Evolutionary conservation across 2,329 filamentous ascomycete species (phyloP).

Genomic region (Monosporascus ibericus): DNA sequence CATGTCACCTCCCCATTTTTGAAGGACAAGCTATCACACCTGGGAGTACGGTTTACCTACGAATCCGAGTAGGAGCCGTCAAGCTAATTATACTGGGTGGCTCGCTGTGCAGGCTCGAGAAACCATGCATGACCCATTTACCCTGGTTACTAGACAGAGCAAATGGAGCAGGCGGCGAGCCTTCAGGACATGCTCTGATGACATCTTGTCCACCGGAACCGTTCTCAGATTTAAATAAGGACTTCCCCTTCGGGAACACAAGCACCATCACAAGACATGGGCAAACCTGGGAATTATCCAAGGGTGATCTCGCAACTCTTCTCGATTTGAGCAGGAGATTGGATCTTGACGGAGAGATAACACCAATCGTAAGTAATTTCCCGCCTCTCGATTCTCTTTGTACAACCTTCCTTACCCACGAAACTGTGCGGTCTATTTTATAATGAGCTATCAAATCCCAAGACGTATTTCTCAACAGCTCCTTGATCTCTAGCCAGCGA

Average conservation of each 20-base stretch:
- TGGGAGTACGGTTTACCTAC: constrained; percentile 4
- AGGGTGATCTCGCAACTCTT: constrained; percentile 71
- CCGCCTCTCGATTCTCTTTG: neutral
- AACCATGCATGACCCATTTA: constrained; percentile 87
- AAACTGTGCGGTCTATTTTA: no score
- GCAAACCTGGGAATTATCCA: constrained; percentile 68
- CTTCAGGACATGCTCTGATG: constrained; percentile 91
- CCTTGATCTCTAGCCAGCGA: no score
- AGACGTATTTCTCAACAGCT: neutral
- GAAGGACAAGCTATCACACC: constrained; percentile 24
- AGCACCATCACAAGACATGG: constrained; percentile 17
- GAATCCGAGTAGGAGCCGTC: constrained; percentile 19
- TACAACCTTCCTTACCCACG: neutral
- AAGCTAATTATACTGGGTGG: constrained; percentile 39
- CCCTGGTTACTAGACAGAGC: constrained; percentile 66
- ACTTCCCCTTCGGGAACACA: constrained; percentile 47
- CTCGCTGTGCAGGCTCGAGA: constrained; percentile 66
- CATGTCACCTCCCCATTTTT: constrained; percentile 57
- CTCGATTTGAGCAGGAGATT: constrained; percentile 78
- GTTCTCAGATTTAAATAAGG: constrained; percentile 41
- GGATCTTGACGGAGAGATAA: constrained; percentile 83
- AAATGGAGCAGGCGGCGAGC: constrained; percentile 54
- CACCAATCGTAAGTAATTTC: constrained; percentile 53
- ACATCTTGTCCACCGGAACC: constrained; percentile 75
- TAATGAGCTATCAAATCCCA: no score